Percentiles rank a stretch among this genome's conserved stretches.
Evolutionary conservation across 2,329 filamentous ascomycete genomes (phyloP).

Genomic region (Trichoderma guizhouense): DNA sequence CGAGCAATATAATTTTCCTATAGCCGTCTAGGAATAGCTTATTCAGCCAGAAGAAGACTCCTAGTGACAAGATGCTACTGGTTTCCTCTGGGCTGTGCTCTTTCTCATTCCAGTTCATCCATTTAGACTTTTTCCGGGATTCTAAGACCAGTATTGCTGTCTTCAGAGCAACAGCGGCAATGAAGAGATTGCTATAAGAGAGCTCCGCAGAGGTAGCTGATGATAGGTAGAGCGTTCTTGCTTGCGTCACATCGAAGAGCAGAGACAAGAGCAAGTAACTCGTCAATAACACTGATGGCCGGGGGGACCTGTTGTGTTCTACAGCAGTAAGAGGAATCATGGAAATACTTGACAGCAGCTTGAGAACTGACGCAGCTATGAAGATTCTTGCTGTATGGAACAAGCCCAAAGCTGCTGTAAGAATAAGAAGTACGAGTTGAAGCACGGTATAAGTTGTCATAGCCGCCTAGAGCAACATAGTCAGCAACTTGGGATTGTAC

Average conservation of each 20-base stretch:
- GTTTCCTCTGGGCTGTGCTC: background rate
- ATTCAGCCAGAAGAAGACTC: background rate
- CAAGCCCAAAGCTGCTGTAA: background rate
- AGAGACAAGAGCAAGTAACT: background rate
- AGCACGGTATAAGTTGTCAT: background rate
- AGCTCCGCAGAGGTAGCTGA: background rate
- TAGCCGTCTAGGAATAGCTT: background rate
- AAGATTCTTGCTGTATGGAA: background rate
- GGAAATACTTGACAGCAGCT: background rate
- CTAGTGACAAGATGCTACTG: background rate
- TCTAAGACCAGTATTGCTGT: background rate
- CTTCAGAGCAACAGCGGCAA: background rate
- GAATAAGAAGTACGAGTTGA: background rate
- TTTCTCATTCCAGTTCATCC: background rate
- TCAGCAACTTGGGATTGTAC: background rate
- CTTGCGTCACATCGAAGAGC: background rate
- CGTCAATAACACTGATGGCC: background rate
- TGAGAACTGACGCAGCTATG: background rate
- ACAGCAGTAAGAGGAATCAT: background rate
- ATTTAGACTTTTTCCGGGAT: background rate
- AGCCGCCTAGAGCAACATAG: background rate
- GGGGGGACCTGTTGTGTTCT: background rate
- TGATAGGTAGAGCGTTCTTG: background rate
- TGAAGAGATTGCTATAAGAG: background rate
- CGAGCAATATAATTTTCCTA: background rate